Conservation (phyloP, 176 grass and related monocot species). For the Dactylis glomerata region DNA sequence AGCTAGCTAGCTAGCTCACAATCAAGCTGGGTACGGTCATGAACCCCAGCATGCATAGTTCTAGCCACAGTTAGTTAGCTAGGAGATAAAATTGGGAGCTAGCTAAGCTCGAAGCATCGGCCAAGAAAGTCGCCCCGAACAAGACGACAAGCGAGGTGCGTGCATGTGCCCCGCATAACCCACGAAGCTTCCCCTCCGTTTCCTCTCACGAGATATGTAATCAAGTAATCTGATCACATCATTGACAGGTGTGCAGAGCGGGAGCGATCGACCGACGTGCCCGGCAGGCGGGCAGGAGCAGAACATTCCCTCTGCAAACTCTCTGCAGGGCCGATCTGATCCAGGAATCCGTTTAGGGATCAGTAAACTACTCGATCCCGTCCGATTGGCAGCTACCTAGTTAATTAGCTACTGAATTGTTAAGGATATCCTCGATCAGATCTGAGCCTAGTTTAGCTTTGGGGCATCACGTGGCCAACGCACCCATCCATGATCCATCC, state of each 20-base stretch:
- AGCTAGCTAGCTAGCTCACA: not conserved
- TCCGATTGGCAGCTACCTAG: not conserved
- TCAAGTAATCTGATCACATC: not conserved
- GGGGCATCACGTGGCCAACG: constrained; percentile 49
- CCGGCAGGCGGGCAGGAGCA: not conserved
- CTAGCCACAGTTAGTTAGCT: not conserved
- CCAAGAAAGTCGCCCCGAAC: constrained; percentile 4
- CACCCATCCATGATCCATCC: not conserved
- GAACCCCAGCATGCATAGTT: not conserved
- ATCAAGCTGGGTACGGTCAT: not conserved
- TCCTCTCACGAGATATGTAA: not conserved
- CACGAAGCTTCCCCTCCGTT: constrained; percentile 44
- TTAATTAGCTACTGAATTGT: constrained; percentile 7
- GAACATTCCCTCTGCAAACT: constrained; percentile 59
- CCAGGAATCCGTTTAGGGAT: constrained; percentile 50
- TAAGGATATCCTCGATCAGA: constrained; percentile 8
- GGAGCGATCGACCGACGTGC: not conserved
- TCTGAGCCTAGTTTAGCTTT: constrained; percentile 12
- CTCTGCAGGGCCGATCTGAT: not conserved
- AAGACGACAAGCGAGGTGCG: constrained; percentile 15
- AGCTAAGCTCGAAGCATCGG: not conserved
- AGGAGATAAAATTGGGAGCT: not conserved
- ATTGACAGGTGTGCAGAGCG: too few species aligned
- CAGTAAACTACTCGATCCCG: constrained; percentile 21
- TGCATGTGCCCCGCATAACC: constrained; percentile 40